A percentile compares a stretch with the other conserved stretches of the same genome.
phyloP scores from a whole-genome alignment of 129 eudicot species.

The Oenanthe sinensis region DNA sequence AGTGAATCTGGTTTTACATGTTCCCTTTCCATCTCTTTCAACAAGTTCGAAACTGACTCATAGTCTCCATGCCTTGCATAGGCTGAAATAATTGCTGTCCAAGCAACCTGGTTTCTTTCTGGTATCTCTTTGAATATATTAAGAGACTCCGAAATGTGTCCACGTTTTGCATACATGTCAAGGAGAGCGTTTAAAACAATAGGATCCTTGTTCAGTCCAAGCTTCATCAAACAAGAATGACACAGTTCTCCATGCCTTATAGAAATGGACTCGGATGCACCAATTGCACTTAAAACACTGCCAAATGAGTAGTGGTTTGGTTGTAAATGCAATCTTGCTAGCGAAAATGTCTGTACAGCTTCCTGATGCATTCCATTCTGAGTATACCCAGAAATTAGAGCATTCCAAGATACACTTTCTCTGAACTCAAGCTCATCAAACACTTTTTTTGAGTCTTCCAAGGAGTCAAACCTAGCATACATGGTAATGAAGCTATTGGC shows the following conservation, averaged over 20 bases:
- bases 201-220: slow-evolving; percentile 53
- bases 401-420: slow-evolving; percentile 74
- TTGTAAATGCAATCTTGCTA: slow-evolving; percentile 27
- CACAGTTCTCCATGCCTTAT: slow-evolving; percentile 61
- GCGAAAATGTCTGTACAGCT: slow-evolving; percentile 50
- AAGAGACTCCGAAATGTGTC: slow-evolving; percentile 53
- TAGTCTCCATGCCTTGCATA: slow-evolving; percentile 84
- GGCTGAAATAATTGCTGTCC: slow-evolving; percentile 94
- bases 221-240: slow-evolving; percentile 50
- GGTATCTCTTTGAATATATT: slow-evolving; percentile 43
- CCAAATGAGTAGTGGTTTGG: slow-evolving; percentile 88
- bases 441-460: slow-evolving; percentile 42
- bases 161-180: slow-evolving; percentile 96
- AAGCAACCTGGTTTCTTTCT: slow-evolving; percentile 61
- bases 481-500: slow-evolving; percentile 80
- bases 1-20: slow-evolving; percentile 64
- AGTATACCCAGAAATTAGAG: slow-evolving; percentile 63
- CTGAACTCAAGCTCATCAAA: slow-evolving; percentile 53
- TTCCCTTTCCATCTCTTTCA: slow-evolving; percentile 46
- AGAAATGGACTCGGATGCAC: slow-evolving; percentile 68
- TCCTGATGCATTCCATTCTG: slow-evolving; percentile 59
- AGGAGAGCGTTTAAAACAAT: slow-evolving; percentile 70
- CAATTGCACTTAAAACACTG: slow-evolving; percentile 72
- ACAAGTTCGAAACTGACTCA: slow-evolving; percentile 55
- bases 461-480: slow-evolving; percentile 66